Conservation (phyloP, 1,139 yeast species). For the Magnusiomyces magnusii region DNA sequence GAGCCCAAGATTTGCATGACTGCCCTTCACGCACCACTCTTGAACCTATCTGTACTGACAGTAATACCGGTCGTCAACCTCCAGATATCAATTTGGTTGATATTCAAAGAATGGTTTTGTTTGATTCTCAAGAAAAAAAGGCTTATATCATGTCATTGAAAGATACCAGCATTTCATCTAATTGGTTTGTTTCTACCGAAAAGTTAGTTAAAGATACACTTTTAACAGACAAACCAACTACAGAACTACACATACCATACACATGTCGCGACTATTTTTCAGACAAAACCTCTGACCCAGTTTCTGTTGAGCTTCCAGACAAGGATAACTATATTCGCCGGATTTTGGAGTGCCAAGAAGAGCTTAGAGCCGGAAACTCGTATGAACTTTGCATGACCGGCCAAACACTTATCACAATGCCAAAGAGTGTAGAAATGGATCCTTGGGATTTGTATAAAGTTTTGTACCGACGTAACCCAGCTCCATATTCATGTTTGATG, state of each 20-base stretch:
- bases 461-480: constrained; percentile 68
- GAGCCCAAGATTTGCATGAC: constrained; percentile 16
- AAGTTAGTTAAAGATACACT: constrained; percentile 6
- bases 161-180: constrained; percentile 27
- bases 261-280: constrained; percentile 18
- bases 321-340: constrained; percentile 47
- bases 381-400: constrained; percentile 90
- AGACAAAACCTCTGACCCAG: constrained; percentile 14
- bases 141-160: constrained; percentile 51
- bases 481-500: constrained; percentile 84
- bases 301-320: constrained; percentile 46
- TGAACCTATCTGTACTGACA: constrained; percentile 7
- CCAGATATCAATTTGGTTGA: constrained; percentile 76
- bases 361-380: constrained; percentile 74
- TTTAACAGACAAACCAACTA: background rate
- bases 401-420: constrained; percentile 52
- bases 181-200: constrained; percentile 34
- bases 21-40: constrained; percentile 8
- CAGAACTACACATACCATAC: constrained; percentile 14
- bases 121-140: constrained; percentile 43
- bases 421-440: constrained; percentile 21
- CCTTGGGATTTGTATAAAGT: constrained; percentile 81
- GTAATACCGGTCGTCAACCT: constrained; percentile 14
- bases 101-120: constrained; percentile 56
- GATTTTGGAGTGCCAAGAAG: constrained; percentile 60